Evolutionary conservation across 768 basidiomycete species (phyloP), one percentile per base, ranked within the genome.

Genomic region (Tephrocybe sp.): DNA sequence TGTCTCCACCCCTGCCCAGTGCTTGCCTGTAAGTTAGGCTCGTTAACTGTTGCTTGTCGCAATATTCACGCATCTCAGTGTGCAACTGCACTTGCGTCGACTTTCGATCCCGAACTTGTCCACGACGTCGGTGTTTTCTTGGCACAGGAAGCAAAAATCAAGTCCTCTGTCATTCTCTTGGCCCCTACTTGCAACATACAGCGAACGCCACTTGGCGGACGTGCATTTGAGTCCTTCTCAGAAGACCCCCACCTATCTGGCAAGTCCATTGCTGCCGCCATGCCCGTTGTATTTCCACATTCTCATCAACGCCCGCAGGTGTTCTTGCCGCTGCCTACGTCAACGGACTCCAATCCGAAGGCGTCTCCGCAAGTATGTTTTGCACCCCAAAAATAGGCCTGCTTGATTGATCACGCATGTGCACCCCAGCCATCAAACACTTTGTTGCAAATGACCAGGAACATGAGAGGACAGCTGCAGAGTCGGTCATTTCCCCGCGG

Each of bases 181-280:
- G 86, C 84, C 2, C 88, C 86, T 8, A 90, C 88, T 0, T 85
- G 85, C 68, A 90, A 88, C 62, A 88, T 87, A 34, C 85, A 84
- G 62, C 77, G 88, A 32, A 78, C 77, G 7, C 82, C 81, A 14
- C 67, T 84, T 3, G 83, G 81, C 14, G 82, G 83, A 5, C 70
- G 82, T 32, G 73, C 79, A 1, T 90, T 88, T 60, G 88, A 88
- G 64, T 85, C 83, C 1, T 88, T 86, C 65, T 84, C 83, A 2
- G 85, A 88, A 61, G 86, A 88, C 63, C 85, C 85, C 24, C 74
- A 81, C 60, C 68, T 86, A 9, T 86, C 83, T 26, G 86, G 82
- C 78, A 60, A 53, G 52, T 41, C 32, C 6, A 14, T 41, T 38
- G n/a, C 15, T 25, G n/a, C 12, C 21, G 10, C n/a, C 36, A n/a